These are phyloP conservation scores for Pelargonium myrrhifolium DNA, from an alignment of 441 rosid genomes.

Conservation along the genomic window DNA sequence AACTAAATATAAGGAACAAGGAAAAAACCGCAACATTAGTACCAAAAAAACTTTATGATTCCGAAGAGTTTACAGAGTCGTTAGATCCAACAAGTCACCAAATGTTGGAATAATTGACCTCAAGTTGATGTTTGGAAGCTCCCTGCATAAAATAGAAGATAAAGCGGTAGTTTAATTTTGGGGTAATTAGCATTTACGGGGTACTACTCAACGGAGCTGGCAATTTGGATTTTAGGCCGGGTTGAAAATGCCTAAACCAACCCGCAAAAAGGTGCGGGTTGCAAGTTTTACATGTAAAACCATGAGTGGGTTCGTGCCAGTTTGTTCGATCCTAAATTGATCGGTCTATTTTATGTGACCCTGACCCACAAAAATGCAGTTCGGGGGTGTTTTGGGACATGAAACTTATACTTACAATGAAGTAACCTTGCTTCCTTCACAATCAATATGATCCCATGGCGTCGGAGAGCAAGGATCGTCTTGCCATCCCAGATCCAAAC, in stretches of 20 bases:
- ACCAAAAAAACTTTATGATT: neutral
- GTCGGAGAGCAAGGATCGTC: slow-evolving; percentile 88
- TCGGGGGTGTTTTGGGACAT: too few relatives aligned
- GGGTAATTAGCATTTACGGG: too few relatives aligned
- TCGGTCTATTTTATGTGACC: too few relatives aligned
- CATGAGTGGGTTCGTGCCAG: too few relatives aligned
- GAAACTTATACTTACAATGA: slow-evolving; percentile 45
- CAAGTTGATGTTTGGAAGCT: slow-evolving; percentile 60
- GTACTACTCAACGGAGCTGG: too few relatives aligned
- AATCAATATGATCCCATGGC: slow-evolving; percentile 59
- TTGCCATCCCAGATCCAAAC: slow-evolving; percentile 76
- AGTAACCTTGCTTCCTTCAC: slow-evolving; percentile 71
- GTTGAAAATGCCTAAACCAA: too few relatives aligned
- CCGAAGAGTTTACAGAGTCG: slow-evolving; percentile 46
- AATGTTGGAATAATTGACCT: slow-evolving; percentile 80
- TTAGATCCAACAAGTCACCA: slow-evolving; percentile 87
- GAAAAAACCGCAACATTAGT: neutral
- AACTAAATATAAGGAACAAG: slow-evolving; percentile 7
- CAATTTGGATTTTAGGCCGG: too few relatives aligned
- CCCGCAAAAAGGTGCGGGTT: too few relatives aligned
- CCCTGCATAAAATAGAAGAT: slow-evolving; percentile 31
- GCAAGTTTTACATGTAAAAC: too few relatives aligned
- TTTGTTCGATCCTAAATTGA: too few relatives aligned
- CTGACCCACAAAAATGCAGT: too few relatives aligned
- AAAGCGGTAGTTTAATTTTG: neutral